These are phyloP conservation scores for Hamigera avellanea DNA, from an alignment of 495 filamentous ascomycete species.

Conservation along the genomic window DNA sequence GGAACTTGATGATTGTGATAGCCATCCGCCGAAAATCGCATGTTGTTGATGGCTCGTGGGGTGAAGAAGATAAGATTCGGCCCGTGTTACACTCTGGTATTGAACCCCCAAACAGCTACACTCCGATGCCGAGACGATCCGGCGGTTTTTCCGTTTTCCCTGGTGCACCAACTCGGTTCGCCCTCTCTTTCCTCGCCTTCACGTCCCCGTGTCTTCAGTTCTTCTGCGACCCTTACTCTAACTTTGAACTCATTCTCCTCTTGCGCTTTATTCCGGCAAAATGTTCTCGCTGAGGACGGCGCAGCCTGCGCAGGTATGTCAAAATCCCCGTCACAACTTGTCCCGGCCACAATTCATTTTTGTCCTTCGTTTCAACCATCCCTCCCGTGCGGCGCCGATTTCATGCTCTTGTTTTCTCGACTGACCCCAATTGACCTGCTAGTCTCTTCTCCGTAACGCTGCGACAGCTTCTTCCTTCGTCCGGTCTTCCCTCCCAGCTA, in stretches of 20 bases:
- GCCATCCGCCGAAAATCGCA: too few relatives aligned
- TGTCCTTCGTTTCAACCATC: conserved; percentile 3
- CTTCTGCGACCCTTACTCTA: not conserved
- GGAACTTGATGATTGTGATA: too few relatives aligned
- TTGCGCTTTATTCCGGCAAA: conserved; percentile 8
- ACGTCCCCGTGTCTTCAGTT: conserved; percentile 1
- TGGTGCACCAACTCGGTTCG: conserved; percentile 1
- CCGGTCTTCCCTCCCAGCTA: conserved; percentile 24
- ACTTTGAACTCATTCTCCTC: conserved; percentile 2
- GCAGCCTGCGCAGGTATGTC: conserved; percentile 23
- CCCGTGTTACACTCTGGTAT: conserved; percentile 16
- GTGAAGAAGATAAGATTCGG: conserved; percentile 10
- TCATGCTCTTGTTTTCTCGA: conserved; percentile 2
- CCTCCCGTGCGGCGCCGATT: conserved; percentile 7
- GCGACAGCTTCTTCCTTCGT: conserved; percentile 22
- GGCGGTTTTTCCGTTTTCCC: conserved; percentile 29
- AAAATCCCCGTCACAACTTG: not conserved
- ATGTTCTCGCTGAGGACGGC: conserved; percentile 22
- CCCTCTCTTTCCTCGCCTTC: conserved; percentile 9
- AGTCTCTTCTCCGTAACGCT: conserved; percentile 33
- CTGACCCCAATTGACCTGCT: conserved; percentile 4
- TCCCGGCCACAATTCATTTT: not conserved
- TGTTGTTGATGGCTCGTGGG: too few relatives aligned
- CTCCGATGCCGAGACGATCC: conserved; percentile 32
- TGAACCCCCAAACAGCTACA: conserved; percentile 5